Conservation (phyloP, 2,329 filamentous ascomycete genomes). For the Aureobasidium sp. region DNA sequence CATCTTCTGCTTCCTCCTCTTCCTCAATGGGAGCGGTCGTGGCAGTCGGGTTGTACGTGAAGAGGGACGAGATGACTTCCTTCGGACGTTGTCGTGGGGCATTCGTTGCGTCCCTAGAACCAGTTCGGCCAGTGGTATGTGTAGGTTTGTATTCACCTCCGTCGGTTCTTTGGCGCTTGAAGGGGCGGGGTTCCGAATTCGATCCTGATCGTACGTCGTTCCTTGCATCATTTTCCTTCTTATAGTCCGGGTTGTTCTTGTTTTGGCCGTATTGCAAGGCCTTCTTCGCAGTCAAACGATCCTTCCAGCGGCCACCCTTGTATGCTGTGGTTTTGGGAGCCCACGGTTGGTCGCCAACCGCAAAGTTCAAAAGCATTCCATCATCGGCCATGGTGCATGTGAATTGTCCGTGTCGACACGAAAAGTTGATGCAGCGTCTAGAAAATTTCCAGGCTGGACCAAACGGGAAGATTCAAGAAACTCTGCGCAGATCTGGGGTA, state of each 20-base stretch:
- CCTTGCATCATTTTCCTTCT: neutral
- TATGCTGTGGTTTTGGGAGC: constrained; percentile 58
- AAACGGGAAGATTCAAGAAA: neutral
- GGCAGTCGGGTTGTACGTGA: constrained; percentile 77
- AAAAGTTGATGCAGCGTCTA: neutral
- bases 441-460: neutral
- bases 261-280: constrained; percentile 49
- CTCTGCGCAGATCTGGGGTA: constrained; percentile 1
- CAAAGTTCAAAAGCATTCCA: constrained; percentile 91
- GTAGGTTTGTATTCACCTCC: constrained; percentile 8
- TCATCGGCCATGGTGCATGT: constrained; percentile 70
- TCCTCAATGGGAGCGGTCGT: constrained; percentile 52
- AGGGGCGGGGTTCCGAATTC: constrained; percentile 7
- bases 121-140: constrained; percentile 7
- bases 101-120: constrained; percentile 1
- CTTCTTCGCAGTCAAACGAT: constrained; percentile 74
- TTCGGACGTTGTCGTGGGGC: constrained; percentile 29
- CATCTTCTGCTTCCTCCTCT: constrained; percentile 35
- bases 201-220: constrained; percentile 6
- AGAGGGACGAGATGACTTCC: constrained; percentile 82
- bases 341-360: constrained; percentile 59
- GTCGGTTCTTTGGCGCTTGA: constrained; percentile 21
- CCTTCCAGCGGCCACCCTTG: constrained; percentile 90
- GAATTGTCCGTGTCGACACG: neutral
- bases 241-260: constrained; percentile 22